These are phyloP conservation scores for Metarhizium sp. DNA, from an alignment of 2,329 filamentous ascomycete species.

Conservation along the genomic window DNA sequence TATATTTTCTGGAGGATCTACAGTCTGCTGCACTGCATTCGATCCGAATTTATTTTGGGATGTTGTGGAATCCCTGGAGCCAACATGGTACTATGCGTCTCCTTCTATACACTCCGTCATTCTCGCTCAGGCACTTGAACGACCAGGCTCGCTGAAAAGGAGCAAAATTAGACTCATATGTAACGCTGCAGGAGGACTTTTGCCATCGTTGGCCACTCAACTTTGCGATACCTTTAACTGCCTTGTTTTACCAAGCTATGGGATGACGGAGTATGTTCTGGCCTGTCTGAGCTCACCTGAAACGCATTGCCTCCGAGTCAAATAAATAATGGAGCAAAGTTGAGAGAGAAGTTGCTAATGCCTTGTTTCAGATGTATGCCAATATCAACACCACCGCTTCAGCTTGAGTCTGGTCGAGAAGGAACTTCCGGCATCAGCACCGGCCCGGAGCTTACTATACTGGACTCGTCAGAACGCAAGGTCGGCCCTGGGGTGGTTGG, in stretches of 20 bases:
- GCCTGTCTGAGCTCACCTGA: not conserved
- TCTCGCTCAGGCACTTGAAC: conserved; percentile 32
- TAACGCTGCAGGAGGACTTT: conserved; percentile 44
- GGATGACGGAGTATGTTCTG: conserved; percentile 42
- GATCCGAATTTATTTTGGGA: conserved; percentile 49
- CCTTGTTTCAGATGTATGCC: conserved; percentile 37
- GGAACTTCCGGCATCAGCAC: conserved; percentile 44
- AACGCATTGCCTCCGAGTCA: not conserved
- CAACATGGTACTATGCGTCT: conserved; percentile 50
- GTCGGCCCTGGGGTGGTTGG: conserved; percentile 28
- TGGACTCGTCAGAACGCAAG: conserved; percentile 29
- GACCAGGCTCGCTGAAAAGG: conserved; percentile 28
- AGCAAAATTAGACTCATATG: conserved; percentile 42
- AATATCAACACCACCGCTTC: conserved; percentile 44
- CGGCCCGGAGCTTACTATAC: conserved; percentile 41
- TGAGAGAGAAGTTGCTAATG: not conserved
- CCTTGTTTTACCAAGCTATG: conserved; percentile 45
- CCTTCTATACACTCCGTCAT: conserved; percentile 48
- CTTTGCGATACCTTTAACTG: conserved; percentile 41
- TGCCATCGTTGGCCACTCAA: conserved; percentile 39
- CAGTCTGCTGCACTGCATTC: conserved; percentile 44
- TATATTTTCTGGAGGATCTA: conserved; percentile 42
- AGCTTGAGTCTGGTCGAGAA: conserved; percentile 39
- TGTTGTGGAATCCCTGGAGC: conserved; percentile 33
- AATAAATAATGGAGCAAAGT: not conserved